Percentiles rank a stretch among this genome's conserved stretches.
Conservation (phyloP, 1,284 basidiomycete species). For the Grifola frondosa region DNA sequence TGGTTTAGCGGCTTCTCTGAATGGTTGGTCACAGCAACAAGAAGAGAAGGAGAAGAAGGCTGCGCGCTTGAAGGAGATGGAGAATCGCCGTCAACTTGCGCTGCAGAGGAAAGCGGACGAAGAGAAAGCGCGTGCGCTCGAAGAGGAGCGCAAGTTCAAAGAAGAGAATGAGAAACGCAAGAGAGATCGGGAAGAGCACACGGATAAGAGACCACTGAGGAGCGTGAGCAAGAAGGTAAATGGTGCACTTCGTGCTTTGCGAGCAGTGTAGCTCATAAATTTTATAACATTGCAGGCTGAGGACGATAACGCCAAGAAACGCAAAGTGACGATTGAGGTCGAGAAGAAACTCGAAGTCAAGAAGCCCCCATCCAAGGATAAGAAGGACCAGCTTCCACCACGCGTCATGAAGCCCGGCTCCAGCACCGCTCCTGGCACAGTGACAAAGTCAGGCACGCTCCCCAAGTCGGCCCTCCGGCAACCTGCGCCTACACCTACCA, state of each 20-base stretch:
- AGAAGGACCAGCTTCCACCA: constrained; percentile 34
- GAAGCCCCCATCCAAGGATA: constrained; percentile 52
- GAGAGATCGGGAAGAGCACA: constrained; percentile 72
- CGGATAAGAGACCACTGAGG: constrained; percentile 59
- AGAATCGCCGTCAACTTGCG: constrained; percentile 69
- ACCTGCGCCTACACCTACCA: constrained; percentile 15
- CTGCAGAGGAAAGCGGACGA: constrained; percentile 78
- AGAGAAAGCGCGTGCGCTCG: constrained; percentile 60
- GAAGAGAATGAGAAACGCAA: constrained; percentile 72
- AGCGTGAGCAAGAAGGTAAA: constrained; percentile 57
- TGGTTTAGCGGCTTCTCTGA: neutral
- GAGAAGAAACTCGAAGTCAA: constrained; percentile 60
- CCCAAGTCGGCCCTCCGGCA: constrained; percentile 34
- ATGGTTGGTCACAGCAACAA: constrained; percentile 63
- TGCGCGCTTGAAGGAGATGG: constrained; percentile 73
- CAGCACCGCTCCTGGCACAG: constrained; percentile 16
- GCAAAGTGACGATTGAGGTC: constrained; percentile 51
- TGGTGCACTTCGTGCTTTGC: neutral
- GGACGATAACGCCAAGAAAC: constrained; percentile 71
- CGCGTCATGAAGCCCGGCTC: constrained; percentile 35
- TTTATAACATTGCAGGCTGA: constrained; percentile 36
- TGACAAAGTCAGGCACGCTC: constrained; percentile 27
- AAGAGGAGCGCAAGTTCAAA: constrained; percentile 68
- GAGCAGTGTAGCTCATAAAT: neutral
- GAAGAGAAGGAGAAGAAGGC: constrained; percentile 81